These are phyloP conservation scores for Silene uniflora DNA, from an alignment of 148 eudicot species.

Conservation along the genomic window DNA sequence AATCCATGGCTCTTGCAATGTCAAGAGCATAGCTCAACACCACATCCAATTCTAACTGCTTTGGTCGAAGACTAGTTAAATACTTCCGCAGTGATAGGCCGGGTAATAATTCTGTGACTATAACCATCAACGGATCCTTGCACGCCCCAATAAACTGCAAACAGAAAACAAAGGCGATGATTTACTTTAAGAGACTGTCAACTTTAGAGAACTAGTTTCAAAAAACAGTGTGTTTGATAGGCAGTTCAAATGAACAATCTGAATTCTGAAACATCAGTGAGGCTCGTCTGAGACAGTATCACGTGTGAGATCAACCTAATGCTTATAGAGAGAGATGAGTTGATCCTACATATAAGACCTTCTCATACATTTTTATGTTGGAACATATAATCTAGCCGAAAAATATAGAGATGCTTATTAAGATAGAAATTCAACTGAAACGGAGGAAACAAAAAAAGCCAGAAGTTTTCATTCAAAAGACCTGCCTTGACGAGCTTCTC, in stretches of 20 bases:
- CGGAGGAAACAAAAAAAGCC: neutral
- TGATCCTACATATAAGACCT: neutral
- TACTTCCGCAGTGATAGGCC: constrained; percentile 87
- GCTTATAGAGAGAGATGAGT: no score
- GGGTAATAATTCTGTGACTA: constrained; percentile 83
- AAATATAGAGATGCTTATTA: no score
- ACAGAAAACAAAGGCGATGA: neutral
- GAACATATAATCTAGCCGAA: neutral
- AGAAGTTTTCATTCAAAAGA: constrained; percentile 2
- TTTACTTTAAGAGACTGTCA: no score
- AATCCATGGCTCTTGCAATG: constrained; percentile 84
- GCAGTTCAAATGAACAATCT: no score
- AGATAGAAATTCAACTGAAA: neutral
- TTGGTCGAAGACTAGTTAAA: constrained; percentile 67
- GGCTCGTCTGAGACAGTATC: no score
- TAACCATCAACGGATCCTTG: constrained; percentile 95
- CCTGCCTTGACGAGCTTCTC: constrained; percentile 81
- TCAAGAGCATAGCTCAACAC: constrained; percentile 83
- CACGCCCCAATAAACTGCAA: constrained; percentile 98
- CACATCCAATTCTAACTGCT: constrained; percentile 54
- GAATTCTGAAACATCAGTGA: no score
- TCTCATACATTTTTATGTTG: neutral
- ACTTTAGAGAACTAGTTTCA: no score
- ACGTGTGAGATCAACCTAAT: no score
- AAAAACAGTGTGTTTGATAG: no score